Base-by-base conservation (phyloP, 2,329 filamentous ascomycete species). In the Whalleya microplaca region DNA sequence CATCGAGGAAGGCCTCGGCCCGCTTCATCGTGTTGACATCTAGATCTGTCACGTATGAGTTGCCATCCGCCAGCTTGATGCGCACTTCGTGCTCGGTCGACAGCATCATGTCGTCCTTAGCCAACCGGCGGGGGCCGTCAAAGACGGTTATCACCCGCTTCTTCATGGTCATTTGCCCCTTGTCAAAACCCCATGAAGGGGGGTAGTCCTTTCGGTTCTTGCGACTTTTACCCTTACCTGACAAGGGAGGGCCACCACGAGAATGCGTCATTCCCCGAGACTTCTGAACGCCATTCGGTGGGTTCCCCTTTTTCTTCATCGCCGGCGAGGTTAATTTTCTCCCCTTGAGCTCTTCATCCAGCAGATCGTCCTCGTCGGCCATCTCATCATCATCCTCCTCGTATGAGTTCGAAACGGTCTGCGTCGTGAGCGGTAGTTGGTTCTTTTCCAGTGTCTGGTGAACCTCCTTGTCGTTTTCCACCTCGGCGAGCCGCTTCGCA, bases 101-200 rank as follows among this genome's bases (percentile, higher is more conserved):
- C 48, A 99, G 87, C 92, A 97, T 96, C 92, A 98, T 95, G 76
- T 99, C 95, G 71, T 99, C 95, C 79, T 98, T 98, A 84, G 91
- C 95, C 48, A 99, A 82, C 42, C 94, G 87, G 51, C 93, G 87
- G 16, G 83, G 83, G 0, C 95, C 95, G 70, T 98, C 92, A 69
- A 96, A 99, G 19, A 96, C 91, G 62, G 92, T 92, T 68, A 98
- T 82, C 53, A 97, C 92, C 23, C 95, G 90, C 84, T 97, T 97
- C 85, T 96, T 97, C 86, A 96, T 96, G 71, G 90, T 96, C 91
- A 98, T 96, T 79, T 95, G 92, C 68, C 91, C 90, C 69, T 90
- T 88, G 61, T 93, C 85, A 68, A 93, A 95, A 50, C 95, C 94
- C 95, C 95, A 99, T 1, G 90, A 93, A 0, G 90, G 86, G 12